These are phyloP conservation scores for Xylaria arbuscula DNA, from an alignment of 2,329 filamentous ascomycete species.

Conservation along the genomic window DNA sequence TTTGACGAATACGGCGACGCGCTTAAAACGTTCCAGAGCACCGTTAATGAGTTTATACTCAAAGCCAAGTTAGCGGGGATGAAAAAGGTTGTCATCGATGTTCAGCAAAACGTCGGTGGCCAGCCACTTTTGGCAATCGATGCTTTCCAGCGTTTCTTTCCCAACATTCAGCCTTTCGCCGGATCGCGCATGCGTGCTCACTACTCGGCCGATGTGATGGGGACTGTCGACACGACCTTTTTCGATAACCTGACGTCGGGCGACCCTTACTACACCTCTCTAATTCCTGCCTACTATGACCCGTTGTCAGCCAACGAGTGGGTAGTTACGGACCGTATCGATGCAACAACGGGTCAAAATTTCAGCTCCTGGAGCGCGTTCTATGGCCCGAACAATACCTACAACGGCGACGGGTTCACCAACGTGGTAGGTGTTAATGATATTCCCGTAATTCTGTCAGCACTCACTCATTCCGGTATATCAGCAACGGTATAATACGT, in stretches of 20 bases:
- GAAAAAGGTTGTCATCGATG: conserved; percentile 41
- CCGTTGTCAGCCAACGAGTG: conserved; percentile 33
- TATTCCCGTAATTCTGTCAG: too few relatives aligned
- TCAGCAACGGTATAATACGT: conserved; percentile 12
- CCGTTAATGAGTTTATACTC: conserved; percentile 2
- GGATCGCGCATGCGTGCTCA: conserved; percentile 40
- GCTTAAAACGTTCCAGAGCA: too few relatives aligned
- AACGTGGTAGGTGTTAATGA: conserved; percentile 28
- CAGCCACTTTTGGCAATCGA: conserved; percentile 36
- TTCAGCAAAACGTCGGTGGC: conserved; percentile 42
- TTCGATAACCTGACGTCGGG: background rate
- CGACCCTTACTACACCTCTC: too few relatives aligned
- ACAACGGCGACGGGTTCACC: conserved; percentile 37
- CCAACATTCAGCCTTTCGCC: conserved; percentile 36
- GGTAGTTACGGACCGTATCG: conserved; percentile 37
- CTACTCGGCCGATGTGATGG: conserved; percentile 36
- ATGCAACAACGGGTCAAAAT: conserved; percentile 39
- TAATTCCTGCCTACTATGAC: too few relatives aligned
- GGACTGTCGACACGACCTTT: background rate
- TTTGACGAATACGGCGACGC: conserved; percentile 48
- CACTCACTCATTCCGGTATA: background rate
- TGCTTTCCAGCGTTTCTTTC: conserved; percentile 43
- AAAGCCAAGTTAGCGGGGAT: conserved; percentile 11
- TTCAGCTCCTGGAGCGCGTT: conserved; percentile 42
- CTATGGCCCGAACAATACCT: conserved; percentile 25